These are phyloP conservation scores for Moelleriella libera DNA, from an alignment of 2,329 filamentous ascomycete genomes.

Conservation along the genomic window DNA sequence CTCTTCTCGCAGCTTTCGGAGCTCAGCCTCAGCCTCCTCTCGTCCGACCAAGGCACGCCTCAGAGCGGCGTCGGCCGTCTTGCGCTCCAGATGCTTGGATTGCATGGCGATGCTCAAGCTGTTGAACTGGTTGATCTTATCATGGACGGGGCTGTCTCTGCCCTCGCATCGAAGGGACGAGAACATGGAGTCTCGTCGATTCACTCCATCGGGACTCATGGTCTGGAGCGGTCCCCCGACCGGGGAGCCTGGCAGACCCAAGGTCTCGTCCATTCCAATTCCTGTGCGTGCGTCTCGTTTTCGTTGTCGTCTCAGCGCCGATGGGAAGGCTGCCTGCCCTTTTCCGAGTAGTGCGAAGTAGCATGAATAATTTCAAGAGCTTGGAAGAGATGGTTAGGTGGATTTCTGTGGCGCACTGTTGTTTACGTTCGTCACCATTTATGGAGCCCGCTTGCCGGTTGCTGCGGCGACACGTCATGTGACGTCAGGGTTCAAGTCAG, in stretches of 20 bases:
- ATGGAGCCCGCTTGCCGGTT: neutral
- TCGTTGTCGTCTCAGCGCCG: conserved; percentile 1
- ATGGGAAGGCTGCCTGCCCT: neutral
- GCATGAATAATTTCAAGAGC: neutral
- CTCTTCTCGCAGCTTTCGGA: conserved; percentile 50
- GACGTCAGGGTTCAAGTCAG: conserved; percentile 2
- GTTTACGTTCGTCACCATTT: conserved; percentile 5
- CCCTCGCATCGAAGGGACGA: conserved; percentile 21
- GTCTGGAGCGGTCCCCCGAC: conserved; percentile 41
- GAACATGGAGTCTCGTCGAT: conserved; percentile 26
- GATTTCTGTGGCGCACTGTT: conserved; percentile 3
- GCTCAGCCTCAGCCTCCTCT: conserved; percentile 59
- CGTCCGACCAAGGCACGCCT: conserved; percentile 53
- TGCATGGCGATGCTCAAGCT: conserved; percentile 46
- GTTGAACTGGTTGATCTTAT: conserved; percentile 62
- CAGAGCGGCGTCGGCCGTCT: conserved; percentile 49
- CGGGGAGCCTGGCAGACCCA: conserved; percentile 38
- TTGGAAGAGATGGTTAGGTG: neutral
- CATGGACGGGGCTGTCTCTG: conserved; percentile 48
- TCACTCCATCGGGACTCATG: conserved; percentile 50
- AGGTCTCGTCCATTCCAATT: conserved; percentile 24
- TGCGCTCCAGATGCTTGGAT: conserved; percentile 48
- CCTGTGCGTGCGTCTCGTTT: neutral
- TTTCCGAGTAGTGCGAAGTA: neutral
- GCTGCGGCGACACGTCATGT: conserved; percentile 9